Evolutionary conservation across 495 filamentous ascomycete genomes (phyloP).

Genomic region (Oleoguttula mirabilis): DNA sequence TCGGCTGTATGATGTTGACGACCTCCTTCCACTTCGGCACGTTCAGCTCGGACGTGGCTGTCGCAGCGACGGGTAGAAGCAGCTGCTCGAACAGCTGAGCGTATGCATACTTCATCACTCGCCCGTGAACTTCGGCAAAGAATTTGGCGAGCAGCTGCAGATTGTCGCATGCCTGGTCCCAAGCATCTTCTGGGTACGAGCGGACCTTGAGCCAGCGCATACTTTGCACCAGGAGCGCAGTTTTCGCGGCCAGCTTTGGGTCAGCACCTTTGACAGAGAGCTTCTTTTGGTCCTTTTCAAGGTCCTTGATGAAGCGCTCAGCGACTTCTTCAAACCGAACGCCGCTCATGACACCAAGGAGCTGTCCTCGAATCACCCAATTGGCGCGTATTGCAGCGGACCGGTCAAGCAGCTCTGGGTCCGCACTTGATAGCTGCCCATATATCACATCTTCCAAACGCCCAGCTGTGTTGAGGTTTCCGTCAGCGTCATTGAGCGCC

Average conservation of each 20-base stretch:
- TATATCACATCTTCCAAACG: conserved; percentile 91
- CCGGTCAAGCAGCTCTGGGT: conserved; percentile 63
- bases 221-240: conserved; percentile 72
- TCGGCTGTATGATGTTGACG: conserved; percentile 58
- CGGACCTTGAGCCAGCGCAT: conserved; percentile 80
- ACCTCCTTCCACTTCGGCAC: conserved; percentile 78
- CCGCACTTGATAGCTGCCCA: conserved; percentile 74
- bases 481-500: conserved; percentile 67
- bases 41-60: conserved; percentile 57
- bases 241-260: conserved; percentile 59
- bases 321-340: conserved; percentile 77
- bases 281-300: conserved; percentile 63
- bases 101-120: conserved; percentile 81
- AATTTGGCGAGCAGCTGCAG: conserved; percentile 67
- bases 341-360: conserved; percentile 89
- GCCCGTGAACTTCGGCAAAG: conserved; percentile 74
- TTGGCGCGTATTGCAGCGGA: conserved; percentile 80
- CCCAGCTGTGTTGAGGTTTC: conserved; percentile 48
- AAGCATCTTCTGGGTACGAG: conserved; percentile 54
- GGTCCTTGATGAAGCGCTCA: conserved; percentile 64
- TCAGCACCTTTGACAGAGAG: conserved; percentile 47
- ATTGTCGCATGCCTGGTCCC: conserved; percentile 81
- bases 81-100: conserved; percentile 81
- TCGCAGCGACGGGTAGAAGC: conserved; percentile 75
- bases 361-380: conserved; percentile 83